Base-by-base conservation (phyloP, 208 protist genomes). In the Leishmania tarentolae region DNA sequence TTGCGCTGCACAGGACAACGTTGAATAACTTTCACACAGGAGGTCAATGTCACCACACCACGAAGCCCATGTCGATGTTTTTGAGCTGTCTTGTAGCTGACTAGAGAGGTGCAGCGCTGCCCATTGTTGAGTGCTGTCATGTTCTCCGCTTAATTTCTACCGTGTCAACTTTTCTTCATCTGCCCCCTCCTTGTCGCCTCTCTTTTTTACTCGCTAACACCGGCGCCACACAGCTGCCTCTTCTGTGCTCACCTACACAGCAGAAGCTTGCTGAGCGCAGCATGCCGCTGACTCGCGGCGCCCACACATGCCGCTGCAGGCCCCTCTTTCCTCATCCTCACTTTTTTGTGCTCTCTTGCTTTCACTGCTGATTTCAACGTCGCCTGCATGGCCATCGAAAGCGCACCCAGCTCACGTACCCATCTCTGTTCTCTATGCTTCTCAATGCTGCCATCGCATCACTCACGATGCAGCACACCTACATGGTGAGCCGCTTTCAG, bases 401-500 rank as follows among this genome's bases (percentile, higher is more conserved):
- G 56, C 0, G 24, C 1, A 13, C 56, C 24, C 56, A 61, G 56
- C 56, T 24, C 56, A 61, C 56, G 24, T 31, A 31, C 8, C 7
- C 56, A 24, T 24, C 15, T n/a, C 28, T 61, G 24, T 6, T 61
- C 56, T 61, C 24, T 61, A 17, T 0, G 24, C 24, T 61, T 24
- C 56, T 61, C 56, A 31, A 7, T 61, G 24, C 56, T 61, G 56
- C 28, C 56, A 74, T 89, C 47, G 3, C 81, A 1, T 3, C 75
- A 2, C 71, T 85, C 72, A 85, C 84, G 77, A 53, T 81, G 42
- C 80, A 81, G 69, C 72, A 82, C n/a, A 78, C 77, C 8, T 47
- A 71, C 44, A 71, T 87, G 78, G 80, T 87, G 68, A 82, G 83
- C 17, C 84, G 46, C 59, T 75, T 94, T 24, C 79, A 86, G 69